Percentiles rank a stretch among this genome's conserved stretches.
Conservation (phyloP, 306 rosid species). For the cucumber (Cucumis sativus) region Cucumber_9930_V3 NC_026656.2:18678501-18679000, state of each 20-base stretch:
- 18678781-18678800: neutral
- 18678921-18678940: constrained; percentile 78
- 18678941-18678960: constrained; percentile 83
- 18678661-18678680: neutral
- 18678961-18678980: constrained; percentile 65
- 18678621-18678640: neutral
- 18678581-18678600: too few species aligned
- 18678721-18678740: constrained; percentile 74
- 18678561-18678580: too few species aligned
- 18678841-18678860: constrained; percentile 12
- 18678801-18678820: neutral
- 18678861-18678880: constrained; percentile 81
- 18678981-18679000: constrained; percentile 89
- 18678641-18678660: neutral
- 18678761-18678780: constrained; percentile 58
- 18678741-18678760: constrained; percentile 80
- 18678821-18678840: neutral
- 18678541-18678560: too few species aligned
- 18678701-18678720: constrained; percentile 29
- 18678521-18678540: neutral
- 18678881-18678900: constrained; percentile 98
- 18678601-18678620: neutral
- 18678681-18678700: neutral
- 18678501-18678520: neutral
- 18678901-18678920: constrained; percentile 83